Evolutionary conservation across 1,284 basidiomycete species (phyloP).

Genomic region (Entoloma clypeatum): DNA sequence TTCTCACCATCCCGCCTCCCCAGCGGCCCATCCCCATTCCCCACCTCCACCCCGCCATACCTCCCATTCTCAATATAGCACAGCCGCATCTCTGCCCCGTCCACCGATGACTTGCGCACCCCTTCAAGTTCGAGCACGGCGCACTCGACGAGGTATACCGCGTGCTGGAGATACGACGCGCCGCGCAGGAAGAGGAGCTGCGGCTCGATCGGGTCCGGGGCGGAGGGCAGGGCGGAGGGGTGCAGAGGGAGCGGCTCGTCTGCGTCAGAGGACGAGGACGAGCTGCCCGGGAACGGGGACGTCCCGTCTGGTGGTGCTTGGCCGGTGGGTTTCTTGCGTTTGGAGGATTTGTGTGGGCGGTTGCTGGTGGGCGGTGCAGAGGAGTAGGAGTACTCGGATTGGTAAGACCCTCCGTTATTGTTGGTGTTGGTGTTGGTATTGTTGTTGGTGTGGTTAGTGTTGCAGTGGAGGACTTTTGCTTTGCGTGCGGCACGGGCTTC

Average conservation of each 20-base stretch:
- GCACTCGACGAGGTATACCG: slow-evolving; percentile 66
- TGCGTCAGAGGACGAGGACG: no score
- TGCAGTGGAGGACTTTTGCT: slow-evolving; percentile 50
- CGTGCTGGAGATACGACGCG: slow-evolving; percentile 73
- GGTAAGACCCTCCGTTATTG: no score
- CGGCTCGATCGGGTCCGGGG: slow-evolving; percentile 77
- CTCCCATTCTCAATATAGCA: slow-evolving; percentile 66
- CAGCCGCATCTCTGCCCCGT: slow-evolving; percentile 69
- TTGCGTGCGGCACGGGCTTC: slow-evolving; percentile 69
- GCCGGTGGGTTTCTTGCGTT: slow-evolving; percentile 50
- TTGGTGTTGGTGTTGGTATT: no score
- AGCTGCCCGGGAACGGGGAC: slow-evolving; percentile 35
- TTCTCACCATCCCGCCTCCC: slow-evolving; percentile 58
- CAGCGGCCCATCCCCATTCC: slow-evolving; percentile 69
- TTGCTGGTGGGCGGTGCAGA: no score
- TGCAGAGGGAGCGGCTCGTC: slow-evolving; percentile 53
- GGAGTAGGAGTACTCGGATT: no score
- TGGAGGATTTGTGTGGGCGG: no score
- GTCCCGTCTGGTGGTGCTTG: slow-evolving; percentile 65
- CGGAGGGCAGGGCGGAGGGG: slow-evolving; percentile 64
- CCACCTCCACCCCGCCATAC: slow-evolving; percentile 75
- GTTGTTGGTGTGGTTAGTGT: no score
- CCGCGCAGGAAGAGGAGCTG: slow-evolving; percentile 80
- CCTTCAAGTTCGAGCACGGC: slow-evolving; percentile 66
- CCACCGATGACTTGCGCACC: slow-evolving; percentile 53